Evolutionary conservation across 2,329 filamentous ascomycete species (phyloP).

Genomic region (Fusarium denticulatum): DNA sequence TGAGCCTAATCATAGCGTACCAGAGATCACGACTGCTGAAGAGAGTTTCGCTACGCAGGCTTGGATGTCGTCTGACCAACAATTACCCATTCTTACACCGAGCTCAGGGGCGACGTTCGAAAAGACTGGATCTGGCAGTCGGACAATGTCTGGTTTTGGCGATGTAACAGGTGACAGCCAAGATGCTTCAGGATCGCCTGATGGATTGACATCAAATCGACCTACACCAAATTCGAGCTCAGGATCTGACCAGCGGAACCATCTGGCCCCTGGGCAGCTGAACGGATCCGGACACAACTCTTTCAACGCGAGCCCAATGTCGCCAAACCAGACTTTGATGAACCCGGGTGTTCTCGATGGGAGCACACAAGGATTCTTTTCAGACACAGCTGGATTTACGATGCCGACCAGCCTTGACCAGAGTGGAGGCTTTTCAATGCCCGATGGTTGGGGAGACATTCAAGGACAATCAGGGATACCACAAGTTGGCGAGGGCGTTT

Average conservation of each 20-base stretch:
- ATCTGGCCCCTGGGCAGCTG: constrained; percentile 45
- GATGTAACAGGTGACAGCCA: constrained; percentile 57
- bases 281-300: constrained; percentile 55
- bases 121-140: constrained; percentile 44
- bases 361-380: constrained; percentile 52
- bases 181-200: constrained; percentile 60
- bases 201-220: constrained; percentile 61
- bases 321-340: constrained; percentile 55
- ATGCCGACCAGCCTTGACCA: constrained; percentile 40
- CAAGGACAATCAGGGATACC: constrained; percentile 59
- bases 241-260: constrained; percentile 45
- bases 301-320: constrained; percentile 63
- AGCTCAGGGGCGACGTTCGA: constrained; percentile 49
- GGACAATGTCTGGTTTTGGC: constrained; percentile 51
- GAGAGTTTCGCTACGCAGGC: constrained; percentile 44
- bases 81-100: constrained; percentile 50
- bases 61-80: constrained; percentile 55
- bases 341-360: constrained; percentile 51
- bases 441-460: constrained; percentile 57
- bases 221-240: constrained; percentile 68
- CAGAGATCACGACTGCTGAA: constrained; percentile 36
- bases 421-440: constrained; percentile 52
- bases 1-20: constrained; percentile 47
- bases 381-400: constrained; percentile 52
- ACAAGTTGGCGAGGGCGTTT: constrained; percentile 65